phyloP scores from a whole-genome alignment of 1,139 yeast genomes.

The Lodderomyces metapsilosis region DNA sequence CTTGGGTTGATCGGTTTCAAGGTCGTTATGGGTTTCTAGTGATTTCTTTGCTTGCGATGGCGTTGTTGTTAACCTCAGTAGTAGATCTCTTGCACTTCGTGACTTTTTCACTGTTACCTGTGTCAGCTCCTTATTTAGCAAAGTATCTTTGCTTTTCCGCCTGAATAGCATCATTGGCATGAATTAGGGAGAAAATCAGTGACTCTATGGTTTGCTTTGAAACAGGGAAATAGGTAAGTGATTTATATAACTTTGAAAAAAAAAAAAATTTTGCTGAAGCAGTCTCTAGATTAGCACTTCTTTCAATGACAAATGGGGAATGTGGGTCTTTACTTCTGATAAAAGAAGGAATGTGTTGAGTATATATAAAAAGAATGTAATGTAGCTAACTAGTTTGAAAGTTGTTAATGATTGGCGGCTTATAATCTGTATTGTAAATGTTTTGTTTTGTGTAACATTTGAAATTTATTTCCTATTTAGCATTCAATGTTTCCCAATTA shows the following conservation, averaged over 20 bases:
- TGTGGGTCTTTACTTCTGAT: no score
- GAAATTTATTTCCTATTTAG: no score
- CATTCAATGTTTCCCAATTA: neutral
- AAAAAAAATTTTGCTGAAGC: no score
- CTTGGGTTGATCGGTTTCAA: neutral
- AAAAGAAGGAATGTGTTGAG: no score
- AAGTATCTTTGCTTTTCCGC: conserved; percentile 1
- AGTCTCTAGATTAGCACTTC: no score
- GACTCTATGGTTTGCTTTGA: no score
- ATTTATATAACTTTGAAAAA: no score
- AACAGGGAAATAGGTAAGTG: no score
- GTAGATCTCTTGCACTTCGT: conserved; percentile 11
- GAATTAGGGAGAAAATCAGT: neutral
- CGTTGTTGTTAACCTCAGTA: conserved; percentile 9
- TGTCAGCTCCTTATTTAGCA: neutral
- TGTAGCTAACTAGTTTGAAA: neutral
- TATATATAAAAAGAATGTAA: neutral
- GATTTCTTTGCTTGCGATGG: conserved; percentile 2
- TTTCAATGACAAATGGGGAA: no score
- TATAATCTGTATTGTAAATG: no score
- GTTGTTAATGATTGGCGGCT: neutral
- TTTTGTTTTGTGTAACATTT: no score
- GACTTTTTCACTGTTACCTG: conserved; percentile 9
- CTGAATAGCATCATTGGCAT: conserved; percentile 5
- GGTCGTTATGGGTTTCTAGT: neutral